phyloP scores from a whole-genome alignment of 2,329 filamentous ascomycete genomes.

The Nannizziopsis arthrosporioides region DNA sequence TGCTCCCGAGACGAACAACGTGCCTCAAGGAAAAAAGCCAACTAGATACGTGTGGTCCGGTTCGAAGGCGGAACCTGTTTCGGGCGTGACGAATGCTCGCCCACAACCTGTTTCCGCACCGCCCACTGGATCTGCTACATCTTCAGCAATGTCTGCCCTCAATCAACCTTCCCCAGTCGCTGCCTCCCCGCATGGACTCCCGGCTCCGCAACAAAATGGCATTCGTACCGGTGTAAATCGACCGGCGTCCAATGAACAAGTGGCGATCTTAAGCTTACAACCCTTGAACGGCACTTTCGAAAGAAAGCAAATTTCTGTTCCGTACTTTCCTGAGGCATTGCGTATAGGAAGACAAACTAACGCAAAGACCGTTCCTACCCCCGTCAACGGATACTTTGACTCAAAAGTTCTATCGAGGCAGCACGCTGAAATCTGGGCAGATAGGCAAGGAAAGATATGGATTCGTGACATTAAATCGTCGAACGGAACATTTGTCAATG shows the following conservation, averaged over 20 bases:
- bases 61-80: slow-evolving; percentile 54
- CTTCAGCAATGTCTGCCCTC: slow-evolving; percentile 52
- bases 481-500: slow-evolving; percentile 97
- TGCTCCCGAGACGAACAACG: slow-evolving; percentile 29
- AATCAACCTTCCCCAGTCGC: slow-evolving; percentile 52
- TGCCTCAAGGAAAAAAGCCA: slow-evolving; percentile 37
- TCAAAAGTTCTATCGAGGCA: slow-evolving; percentile 94
- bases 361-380: slow-evolving; percentile 84
- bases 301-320: slow-evolving; percentile 87
- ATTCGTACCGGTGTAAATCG: slow-evolving; percentile 31
- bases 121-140: slow-evolving; percentile 47
- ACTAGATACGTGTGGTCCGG: slow-evolving; percentile 50
- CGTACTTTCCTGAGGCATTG: slow-evolving; percentile 84
- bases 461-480: slow-evolving; percentile 97
- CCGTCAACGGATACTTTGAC: slow-evolving; percentile 89
- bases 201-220: slow-evolving; percentile 52
- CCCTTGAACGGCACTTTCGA: slow-evolving; percentile 96
- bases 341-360: slow-evolving; percentile 95
- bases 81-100: slow-evolving; percentile 50
- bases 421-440: slow-evolving; percentile 91
- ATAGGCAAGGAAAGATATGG: slow-evolving; percentile 75
- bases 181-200: slow-evolving; percentile 57
- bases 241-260: slow-evolving; percentile 43
- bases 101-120: slow-evolving; percentile 50
- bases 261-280: slow-evolving; percentile 71